Evolutionary conservation across 805 yeast species (phyloP), one percentile per base, ranked within the genome.

Genomic region (Kodamaea kaohsiungensis): DNA sequence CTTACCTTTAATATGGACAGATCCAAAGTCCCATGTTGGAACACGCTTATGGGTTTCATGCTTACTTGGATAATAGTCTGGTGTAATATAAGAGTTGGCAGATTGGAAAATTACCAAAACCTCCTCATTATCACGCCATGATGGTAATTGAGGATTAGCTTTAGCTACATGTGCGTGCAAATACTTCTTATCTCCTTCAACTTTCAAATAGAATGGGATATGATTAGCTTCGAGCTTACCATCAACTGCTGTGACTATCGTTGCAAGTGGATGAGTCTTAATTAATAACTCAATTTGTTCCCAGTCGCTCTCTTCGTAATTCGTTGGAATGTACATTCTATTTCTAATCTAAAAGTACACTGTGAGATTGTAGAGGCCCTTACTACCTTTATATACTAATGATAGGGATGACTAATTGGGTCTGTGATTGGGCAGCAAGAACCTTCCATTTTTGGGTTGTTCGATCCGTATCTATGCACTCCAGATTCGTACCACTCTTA

Each of bases 11-110:
- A 79, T 71, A 61, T 86, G 88, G 33, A 80, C 84, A 3, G 81
- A 68, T 1, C 81, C 83, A 66, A 79, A 85, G 64, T 82, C 85
- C 89, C 89, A 86, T 1, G 89, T 85, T 15, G 89, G 88, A n/a
- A 85, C 89, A 43, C 75, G 76, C 62, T 83, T 85, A 56, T 83
- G 86, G 33, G 86, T 81, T 48, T 73, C 74, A 47, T 75, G 68
- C 68, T 85, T 85, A 17, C 77, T 72, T 7, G 83, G 80, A 61
- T 86, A 86, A 78, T 84, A 85, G 13, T 76, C 65, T 1, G 90
- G 88, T 19, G 84, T 67, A 18, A 85, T 78, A 62, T 86, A 86
- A 0, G 82, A 68, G 60, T 82, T 74, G 2, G 63, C 69, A 6
- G 83, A 73, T 63, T 78, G 82, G 71, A 85, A 86, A 3, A 83